Base-by-base conservation (phyloP, 2,329 filamentous ascomycete species). In the Hymenoscyphus occultus region DNA sequence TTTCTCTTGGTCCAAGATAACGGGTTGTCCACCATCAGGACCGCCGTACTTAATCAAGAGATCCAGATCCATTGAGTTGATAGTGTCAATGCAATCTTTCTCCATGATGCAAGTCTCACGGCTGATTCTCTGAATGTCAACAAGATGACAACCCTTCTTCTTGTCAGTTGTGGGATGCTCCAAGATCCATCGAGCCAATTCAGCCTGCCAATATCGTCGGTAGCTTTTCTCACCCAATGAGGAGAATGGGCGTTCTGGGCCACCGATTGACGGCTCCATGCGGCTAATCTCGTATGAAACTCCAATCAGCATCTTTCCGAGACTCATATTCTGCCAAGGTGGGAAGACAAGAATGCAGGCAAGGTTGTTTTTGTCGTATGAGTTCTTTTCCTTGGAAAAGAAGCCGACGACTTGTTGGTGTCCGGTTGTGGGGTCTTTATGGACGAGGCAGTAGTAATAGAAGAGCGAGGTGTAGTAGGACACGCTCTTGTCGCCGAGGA, bases 351-450 rank as follows among this genome's bases (percentile, higher is more conserved):
- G 83, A 71, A 99, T 99, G 76, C 95, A 99, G 0, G 95, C 95
- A 5, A 99, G 84, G 71, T 98, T 99, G 78, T 99, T 98, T 74
- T 94, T 93, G 74, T 99, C 95, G 94, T 95, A 99, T 3, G 92
- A 97, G 82, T 97, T 90, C 77, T 98, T 98, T 78, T 99, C 95
- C 76, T 99, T 98, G 69, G 91, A 96, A 80, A 98, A 99, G 83
- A 98, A 98, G n/a, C 95, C 95, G 0, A 94, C 86, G 39, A 97
- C 88, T 74, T 89, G 86, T 22, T 77, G 74, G 51, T 77, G 75
- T 22, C 73, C 16, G 40, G 66, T 61, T 9, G 64, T 62, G 82
- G 82, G 71, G n/a, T 85, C 80, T 9, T 87, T 90, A 74, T 93
- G 90, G 56, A 95, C 90, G 62, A 98, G 87, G 4, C 96, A 85